Conservation (phyloP, 257 asterid genomes). For the Jacaranda copaia region DNA sequence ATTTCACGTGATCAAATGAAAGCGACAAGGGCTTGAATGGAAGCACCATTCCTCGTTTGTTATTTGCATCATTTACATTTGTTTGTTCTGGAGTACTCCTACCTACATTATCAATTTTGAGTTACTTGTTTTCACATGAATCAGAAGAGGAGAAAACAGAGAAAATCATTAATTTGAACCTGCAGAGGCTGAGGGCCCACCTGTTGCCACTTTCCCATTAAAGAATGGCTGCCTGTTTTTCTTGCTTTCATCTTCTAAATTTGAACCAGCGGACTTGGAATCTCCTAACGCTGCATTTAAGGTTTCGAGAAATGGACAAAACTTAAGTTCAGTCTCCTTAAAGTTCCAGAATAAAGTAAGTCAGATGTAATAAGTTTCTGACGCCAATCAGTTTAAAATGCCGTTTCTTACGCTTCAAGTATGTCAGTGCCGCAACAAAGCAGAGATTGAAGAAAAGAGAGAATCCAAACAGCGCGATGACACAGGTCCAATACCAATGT, state of each 20-base stretch:
- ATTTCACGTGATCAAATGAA: constrained; percentile 63
- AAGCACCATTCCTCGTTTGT: constrained; percentile 69
- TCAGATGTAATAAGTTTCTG: background rate
- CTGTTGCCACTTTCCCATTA: constrained; percentile 41
- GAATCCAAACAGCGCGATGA: constrained; percentile 58
- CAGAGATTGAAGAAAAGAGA: constrained; percentile 70
- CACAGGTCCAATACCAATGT: constrained; percentile 75
- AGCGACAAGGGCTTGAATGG: constrained; percentile 71
- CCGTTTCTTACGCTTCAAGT: constrained; percentile 59
- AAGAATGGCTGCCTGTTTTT: constrained; percentile 39
- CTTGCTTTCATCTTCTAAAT: constrained; percentile 46
- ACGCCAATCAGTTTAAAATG: background rate
- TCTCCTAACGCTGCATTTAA: constrained; percentile 62
- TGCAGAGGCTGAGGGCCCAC: constrained; percentile 22
- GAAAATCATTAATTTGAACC: background rate
- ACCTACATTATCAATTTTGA: constrained; percentile 15
- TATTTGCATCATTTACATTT: constrained; percentile 25
- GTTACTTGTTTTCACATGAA: constrained; percentile 19
- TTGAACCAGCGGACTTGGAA: constrained; percentile 51
- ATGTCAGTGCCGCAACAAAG: constrained; percentile 68
- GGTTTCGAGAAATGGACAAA: background rate
- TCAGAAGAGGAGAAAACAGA: background rate
- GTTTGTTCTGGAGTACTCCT: constrained; percentile 38
- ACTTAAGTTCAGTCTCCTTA: constrained; percentile 2
- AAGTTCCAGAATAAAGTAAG: background rate